A percentile compares a stretch with the other conserved stretches of the same genome.
phyloP scores from a whole-genome alignment of 2,329 filamentous ascomycete species.

The Davidsoniella neocaledoniae region DNA sequence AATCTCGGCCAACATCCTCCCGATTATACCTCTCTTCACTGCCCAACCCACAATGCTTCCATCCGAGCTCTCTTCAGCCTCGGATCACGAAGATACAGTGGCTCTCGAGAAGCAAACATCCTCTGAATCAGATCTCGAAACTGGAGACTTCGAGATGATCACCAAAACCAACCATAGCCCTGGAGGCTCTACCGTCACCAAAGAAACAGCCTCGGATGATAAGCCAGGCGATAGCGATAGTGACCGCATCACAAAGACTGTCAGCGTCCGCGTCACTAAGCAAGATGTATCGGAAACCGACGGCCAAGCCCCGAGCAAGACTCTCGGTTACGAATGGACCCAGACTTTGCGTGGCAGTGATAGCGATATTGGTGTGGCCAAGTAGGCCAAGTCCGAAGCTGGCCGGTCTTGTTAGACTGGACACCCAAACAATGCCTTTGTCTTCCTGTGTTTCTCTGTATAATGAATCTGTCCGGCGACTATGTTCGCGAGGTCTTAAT shows the following conservation, averaged over 20 bases:
- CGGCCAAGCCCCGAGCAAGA: not conserved
- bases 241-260: conserved; percentile 10
- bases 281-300: conserved; percentile 7
- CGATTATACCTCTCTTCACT: conserved; percentile 19
- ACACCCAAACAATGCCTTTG: too few relatives aligned
- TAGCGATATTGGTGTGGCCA: not conserved
- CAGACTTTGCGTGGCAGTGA: too few relatives aligned
- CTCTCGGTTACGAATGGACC: too few relatives aligned
- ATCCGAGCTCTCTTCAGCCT: not conserved
- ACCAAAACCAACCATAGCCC: not conserved
- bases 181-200: not conserved
- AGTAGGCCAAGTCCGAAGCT: too few relatives aligned
- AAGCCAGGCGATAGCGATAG: conserved; percentile 1
- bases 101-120: too few relatives aligned
- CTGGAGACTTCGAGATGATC: not conserved
- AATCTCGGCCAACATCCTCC: conserved; percentile 22
- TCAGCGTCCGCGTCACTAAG: conserved; percentile 12
- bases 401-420: too few relatives aligned
- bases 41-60: not conserved
- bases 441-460: too few relatives aligned
- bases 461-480: too few relatives aligned
- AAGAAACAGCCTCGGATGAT: not conserved
- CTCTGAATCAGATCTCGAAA: not conserved
- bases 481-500: too few relatives aligned
- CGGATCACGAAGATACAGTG: too few relatives aligned